These are phyloP conservation scores for Amesomyces nigricolor DNA, from an alignment of 2,329 filamentous ascomycete genomes.

Conservation along the genomic window DNA sequence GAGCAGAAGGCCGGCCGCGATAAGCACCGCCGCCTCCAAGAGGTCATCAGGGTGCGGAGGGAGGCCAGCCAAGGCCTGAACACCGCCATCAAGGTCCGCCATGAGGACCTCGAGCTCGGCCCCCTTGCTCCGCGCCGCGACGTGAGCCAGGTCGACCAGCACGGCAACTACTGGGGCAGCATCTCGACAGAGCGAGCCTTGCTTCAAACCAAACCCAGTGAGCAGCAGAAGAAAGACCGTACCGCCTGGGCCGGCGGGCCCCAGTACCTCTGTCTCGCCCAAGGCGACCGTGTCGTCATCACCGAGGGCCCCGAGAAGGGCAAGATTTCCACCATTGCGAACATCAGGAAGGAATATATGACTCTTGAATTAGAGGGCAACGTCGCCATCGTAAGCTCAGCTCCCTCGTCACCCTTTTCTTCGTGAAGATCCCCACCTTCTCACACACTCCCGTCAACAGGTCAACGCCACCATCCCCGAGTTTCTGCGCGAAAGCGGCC, in stretches of 20 bases:
- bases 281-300: slow-evolving; percentile 76
- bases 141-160: slow-evolving; percentile 53
- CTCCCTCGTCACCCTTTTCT: not conserved
- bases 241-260: slow-evolving; percentile 51
- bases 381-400: slow-evolving; percentile 53
- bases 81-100: slow-evolving; percentile 46
- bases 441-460: slow-evolving; percentile 24
- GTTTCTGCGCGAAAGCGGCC: slow-evolving; percentile 34
- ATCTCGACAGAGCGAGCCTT: slow-evolving; percentile 24
- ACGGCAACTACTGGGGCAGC: slow-evolving; percentile 48
- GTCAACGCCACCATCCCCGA: slow-evolving; percentile 37
- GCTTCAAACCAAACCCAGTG: slow-evolving; percentile 32
- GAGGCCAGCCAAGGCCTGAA: slow-evolving; percentile 26
- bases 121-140: slow-evolving; percentile 73
- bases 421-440: not conserved
- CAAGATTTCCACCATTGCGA: slow-evolving; percentile 68
- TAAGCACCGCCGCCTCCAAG: slow-evolving; percentile 4
- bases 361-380: slow-evolving; percentile 56
- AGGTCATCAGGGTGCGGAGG: slow-evolving; percentile 1
- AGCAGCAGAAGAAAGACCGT: slow-evolving; percentile 37
- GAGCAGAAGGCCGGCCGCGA: slow-evolving; percentile 28
- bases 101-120: slow-evolving; percentile 74
- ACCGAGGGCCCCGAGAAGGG: slow-evolving; percentile 73
- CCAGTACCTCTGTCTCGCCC: slow-evolving; percentile 55
- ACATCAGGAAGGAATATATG: slow-evolving; percentile 50